phyloP scores from a whole-genome alignment of 768 basidiomycete genomes.

The Rhizopogon sp. region DNA sequence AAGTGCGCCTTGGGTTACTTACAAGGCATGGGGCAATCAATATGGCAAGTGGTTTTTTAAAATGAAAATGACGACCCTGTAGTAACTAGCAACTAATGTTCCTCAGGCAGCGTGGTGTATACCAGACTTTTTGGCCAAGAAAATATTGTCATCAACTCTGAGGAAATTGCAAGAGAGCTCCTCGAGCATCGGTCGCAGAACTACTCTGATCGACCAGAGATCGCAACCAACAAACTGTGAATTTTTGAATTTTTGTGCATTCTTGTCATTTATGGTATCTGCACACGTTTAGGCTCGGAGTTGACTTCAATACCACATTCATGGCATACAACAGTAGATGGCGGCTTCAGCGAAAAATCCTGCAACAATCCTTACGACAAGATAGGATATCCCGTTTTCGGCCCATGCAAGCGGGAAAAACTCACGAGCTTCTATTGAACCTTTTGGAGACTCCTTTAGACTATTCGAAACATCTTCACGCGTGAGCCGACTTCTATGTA shows the following conservation, averaged over 20 bases:
- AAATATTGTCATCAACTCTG: slow-evolving; percentile 3
- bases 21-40: slow-evolving; percentile 13
- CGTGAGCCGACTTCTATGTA: no score
- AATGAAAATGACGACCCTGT: not conserved
- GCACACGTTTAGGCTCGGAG: not conserved
- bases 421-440: not conserved
- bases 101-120: not conserved
- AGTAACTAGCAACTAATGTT: not conserved
- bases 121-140: not conserved
- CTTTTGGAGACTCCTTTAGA: not conserved
- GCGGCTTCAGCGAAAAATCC: slow-evolving; percentile 16
- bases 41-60: slow-evolving; percentile 12
- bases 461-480: no score
- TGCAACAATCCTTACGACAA: slow-evolving; percentile 6
- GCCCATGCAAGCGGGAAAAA: slow-evolving; percentile 1
- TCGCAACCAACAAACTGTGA: not conserved
- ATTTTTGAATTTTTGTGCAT: not conserved
- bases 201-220: slow-evolving; percentile 2
- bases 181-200: slow-evolving; percentile 1
- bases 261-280: not conserved
- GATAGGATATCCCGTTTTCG: not conserved
- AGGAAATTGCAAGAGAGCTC: not conserved
- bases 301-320: slow-evolving; percentile 5
- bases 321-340: slow-evolving; percentile 19
- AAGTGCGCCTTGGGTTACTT: slow-evolving; percentile 14